Conservation (phyloP, 768 basidiomycete species). For the Cyathus striatus region DNA sequence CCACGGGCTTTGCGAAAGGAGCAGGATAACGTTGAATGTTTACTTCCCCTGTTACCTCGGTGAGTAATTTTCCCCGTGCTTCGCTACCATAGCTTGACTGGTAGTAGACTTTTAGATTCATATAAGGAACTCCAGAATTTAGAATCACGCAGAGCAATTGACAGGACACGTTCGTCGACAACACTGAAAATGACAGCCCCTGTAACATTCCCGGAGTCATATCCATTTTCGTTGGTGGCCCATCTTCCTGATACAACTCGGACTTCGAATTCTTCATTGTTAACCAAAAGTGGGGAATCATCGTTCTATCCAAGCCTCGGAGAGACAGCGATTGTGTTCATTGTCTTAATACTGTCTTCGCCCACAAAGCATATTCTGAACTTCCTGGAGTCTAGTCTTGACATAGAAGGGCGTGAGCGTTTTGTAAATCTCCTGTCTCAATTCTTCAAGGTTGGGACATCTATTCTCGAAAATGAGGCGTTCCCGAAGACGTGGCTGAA, state of each 20-base stretch:
- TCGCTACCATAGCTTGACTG: slow-evolving; percentile 6
- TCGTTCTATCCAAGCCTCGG: slow-evolving; percentile 74
- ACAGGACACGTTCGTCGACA: slow-evolving; percentile 55
- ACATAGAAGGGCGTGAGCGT: slow-evolving; percentile 85
- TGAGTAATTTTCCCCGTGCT: slow-evolving; percentile 22
- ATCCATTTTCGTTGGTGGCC: slow-evolving; percentile 83
- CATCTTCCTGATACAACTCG: slow-evolving; percentile 53
- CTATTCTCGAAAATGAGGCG: slow-evolving; percentile 81
- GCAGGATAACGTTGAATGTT: slow-evolving; percentile 87
- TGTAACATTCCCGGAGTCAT: slow-evolving; percentile 88
- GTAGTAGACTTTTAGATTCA: slow-evolving; percentile 79
- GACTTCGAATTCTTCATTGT: slow-evolving; percentile 32
- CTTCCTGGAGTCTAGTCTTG: slow-evolving; percentile 75
- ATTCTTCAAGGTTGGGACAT: slow-evolving; percentile 76
- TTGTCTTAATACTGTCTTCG: slow-evolving; percentile 77
- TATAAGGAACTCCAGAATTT: slow-evolving; percentile 79
- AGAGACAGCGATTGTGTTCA: slow-evolving; percentile 80
- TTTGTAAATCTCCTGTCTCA: slow-evolving; percentile 66
- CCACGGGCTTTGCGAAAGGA: slow-evolving; percentile 65
- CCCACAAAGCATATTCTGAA: slow-evolving; percentile 71
- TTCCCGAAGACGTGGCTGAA: slow-evolving; percentile 93
- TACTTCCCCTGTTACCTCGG: slow-evolving; percentile 82
- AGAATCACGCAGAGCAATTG: slow-evolving; percentile 62
- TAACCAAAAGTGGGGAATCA: slow-evolving; percentile 38
- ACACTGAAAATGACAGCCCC: slow-evolving; percentile 58